Evolutionary conservation across 2,329 filamentous ascomycete species (phyloP), one percentile per base, ranked within the genome.

Genomic region (Rhinocladiella mackenziei): DNA sequence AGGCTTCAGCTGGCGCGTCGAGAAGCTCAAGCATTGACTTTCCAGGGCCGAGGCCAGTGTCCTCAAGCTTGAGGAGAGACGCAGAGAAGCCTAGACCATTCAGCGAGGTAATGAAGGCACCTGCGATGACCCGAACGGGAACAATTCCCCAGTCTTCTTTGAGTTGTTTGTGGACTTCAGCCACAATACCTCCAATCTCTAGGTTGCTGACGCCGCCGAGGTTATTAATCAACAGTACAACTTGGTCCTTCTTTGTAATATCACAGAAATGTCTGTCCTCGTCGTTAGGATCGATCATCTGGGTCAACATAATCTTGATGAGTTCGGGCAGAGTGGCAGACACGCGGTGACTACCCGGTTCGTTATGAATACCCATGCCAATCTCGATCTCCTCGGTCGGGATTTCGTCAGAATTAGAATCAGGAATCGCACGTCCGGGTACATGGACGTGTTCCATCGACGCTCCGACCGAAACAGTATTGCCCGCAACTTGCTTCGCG

Each of bases 401-500:
- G 37, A 62, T 61, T 19, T 81, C 80, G 17, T 80, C 77, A 8
- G 71, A 71, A 38, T 45, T 47, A 7, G 49, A 22, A 10, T 45
- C 43, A 0, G 69, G 65, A 5, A 71, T 61, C 1, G 71, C 76
- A 48, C 89, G 77, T 3, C 91, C 89, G 0, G 91, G 91, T 0
- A 96, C 86, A 61, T 96, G 91, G n/a, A 96, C 89, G 62, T 94
- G 89, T 53, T 85, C 83, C 30, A 96, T 69, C 40, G 86, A 91
- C 2, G 86, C 85, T 11, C 89, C 91, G 15, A 96, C 86, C 30
- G 84, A 89, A 23, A 94, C 84, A 5, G 91, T 68, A 61, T 94
- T 94, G 13, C 78, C 73, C 2, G 86, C 82, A 2, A 80, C 78
- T 37, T 88, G 67, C 58, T 81, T 75, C 5, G 88, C 89, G 8